Conservation (phyloP, 1,284 basidiomycete genomes). For the Sanghuangporus weigelae region DNA sequence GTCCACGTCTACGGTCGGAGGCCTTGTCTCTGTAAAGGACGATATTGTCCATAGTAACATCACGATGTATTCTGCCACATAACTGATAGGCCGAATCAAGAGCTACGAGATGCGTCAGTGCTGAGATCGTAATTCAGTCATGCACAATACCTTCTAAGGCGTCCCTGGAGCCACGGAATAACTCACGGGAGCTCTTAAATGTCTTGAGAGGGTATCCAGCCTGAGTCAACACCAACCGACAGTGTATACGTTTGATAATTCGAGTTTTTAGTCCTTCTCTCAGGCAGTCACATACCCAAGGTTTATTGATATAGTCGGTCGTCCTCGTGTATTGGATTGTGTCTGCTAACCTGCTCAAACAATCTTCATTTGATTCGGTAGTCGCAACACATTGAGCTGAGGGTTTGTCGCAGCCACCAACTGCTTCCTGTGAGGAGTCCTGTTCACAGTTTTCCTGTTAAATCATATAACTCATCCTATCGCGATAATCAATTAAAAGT, state of each 20-base stretch:
- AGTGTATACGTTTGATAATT: slow-evolving; percentile 14
- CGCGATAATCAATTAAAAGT: background rate
- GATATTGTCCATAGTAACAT: slow-evolving; percentile 32
- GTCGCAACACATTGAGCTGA: background rate
- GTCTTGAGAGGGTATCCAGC: slow-evolving; percentile 12
- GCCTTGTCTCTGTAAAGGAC: slow-evolving; percentile 20
- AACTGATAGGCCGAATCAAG: slow-evolving; percentile 25
- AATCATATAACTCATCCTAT: background rate
- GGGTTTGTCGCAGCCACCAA: too few species aligned
- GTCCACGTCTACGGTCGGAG: slow-evolving; percentile 19
- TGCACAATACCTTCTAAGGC: background rate
- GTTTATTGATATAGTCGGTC: background rate
- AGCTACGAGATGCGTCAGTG: slow-evolving; percentile 21
- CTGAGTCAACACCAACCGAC: slow-evolving; percentile 18
- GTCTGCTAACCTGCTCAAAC: too few species aligned
- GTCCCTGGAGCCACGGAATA: slow-evolving; percentile 8
- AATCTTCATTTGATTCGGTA: background rate
- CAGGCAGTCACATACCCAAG: slow-evolving; percentile 8
- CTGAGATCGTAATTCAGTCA: background rate
- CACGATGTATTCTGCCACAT: slow-evolving; percentile 28
- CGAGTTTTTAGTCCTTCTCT: background rate
- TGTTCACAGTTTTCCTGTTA: background rate
- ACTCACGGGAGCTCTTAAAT: slow-evolving; percentile 12
- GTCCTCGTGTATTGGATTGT: background rate
- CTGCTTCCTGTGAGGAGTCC: background rate